Conservation (phyloP, 2,329 filamentous ascomycete species). For the Aureobasidium sp. region DNA sequence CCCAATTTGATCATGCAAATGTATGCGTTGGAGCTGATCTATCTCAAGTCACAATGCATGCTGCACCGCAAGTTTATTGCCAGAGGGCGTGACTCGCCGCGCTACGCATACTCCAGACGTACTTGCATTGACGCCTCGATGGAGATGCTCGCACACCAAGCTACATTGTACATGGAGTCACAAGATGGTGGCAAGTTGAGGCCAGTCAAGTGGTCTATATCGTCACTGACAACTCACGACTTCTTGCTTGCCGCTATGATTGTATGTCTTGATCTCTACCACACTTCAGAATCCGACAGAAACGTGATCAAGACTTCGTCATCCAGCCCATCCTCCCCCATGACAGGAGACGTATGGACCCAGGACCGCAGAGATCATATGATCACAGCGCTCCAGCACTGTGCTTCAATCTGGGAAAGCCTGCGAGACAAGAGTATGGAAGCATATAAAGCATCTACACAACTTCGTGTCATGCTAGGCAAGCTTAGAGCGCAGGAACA, state of each 20-base stretch:
- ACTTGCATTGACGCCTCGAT: slow-evolving; percentile 82
- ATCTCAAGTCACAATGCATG: slow-evolving; percentile 81
- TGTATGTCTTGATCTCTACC: slow-evolving; percentile 73
- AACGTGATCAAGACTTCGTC: slow-evolving; percentile 27
- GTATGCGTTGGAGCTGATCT: slow-evolving; percentile 76
- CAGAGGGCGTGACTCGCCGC: slow-evolving; percentile 67
- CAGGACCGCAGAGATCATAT: slow-evolving; percentile 59
- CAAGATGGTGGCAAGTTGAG: slow-evolving; percentile 64
- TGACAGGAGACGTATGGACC: slow-evolving; percentile 34
- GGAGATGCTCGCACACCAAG: slow-evolving; percentile 70
- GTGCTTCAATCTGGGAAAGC: slow-evolving; percentile 72
- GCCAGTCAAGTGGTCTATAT: slow-evolving; percentile 70
- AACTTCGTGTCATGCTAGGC: slow-evolving; percentile 76
- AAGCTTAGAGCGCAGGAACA: slow-evolving; percentile 57
- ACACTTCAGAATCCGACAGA: slow-evolving; percentile 47
- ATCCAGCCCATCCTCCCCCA: slow-evolving; percentile 21
- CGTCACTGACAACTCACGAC: slow-evolving; percentile 72
- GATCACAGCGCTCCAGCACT: slow-evolving; percentile 65
- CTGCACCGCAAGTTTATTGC: slow-evolving; percentile 81
- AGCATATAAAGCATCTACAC: slow-evolving; percentile 75
- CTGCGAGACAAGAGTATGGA: slow-evolving; percentile 75
- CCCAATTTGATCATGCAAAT: slow-evolving; percentile 67
- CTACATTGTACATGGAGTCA: slow-evolving; percentile 67
- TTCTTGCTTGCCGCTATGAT: slow-evolving; percentile 83
- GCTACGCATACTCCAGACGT: slow-evolving; percentile 76